These are phyloP conservation scores for Arthrobotrys entomopaga DNA, from an alignment of 2,329 filamentous ascomycete species.

Conservation along the genomic window DNA sequence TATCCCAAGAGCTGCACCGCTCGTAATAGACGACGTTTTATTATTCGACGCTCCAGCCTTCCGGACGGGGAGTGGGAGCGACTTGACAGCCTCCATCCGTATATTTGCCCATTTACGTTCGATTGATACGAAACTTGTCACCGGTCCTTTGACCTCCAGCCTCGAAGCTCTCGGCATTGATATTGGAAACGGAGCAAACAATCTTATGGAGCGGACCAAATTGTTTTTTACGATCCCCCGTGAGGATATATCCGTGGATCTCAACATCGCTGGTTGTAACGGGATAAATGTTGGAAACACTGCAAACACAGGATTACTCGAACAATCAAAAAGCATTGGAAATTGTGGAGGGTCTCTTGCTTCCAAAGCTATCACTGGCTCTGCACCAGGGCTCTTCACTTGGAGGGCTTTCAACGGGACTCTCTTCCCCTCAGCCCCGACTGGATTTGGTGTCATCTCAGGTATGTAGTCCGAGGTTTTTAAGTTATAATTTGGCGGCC, in stretches of 20 bases:
- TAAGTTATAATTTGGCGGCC: background rate
- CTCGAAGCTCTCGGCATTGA: conserved; percentile 42
- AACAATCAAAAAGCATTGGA: conserved; percentile 22
- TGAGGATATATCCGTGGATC: conserved; percentile 11
- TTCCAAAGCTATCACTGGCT: conserved; percentile 28
- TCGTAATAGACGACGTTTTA: conserved; percentile 34
- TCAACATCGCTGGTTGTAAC: conserved; percentile 29
- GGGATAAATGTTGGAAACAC: conserved; percentile 24
- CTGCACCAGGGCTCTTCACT: conserved; percentile 20
- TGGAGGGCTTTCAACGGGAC: conserved; percentile 12
- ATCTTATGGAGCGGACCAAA: conserved; percentile 36
- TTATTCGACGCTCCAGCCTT: conserved; percentile 48
- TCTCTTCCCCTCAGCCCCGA: conserved; percentile 30
- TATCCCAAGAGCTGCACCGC: conserved; percentile 21
- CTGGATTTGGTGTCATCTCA: conserved; percentile 39
- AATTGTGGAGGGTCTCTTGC: conserved; percentile 20
- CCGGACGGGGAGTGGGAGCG: conserved; percentile 9
- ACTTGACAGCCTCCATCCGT: conserved; percentile 32
- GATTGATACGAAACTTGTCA: conserved; percentile 17
- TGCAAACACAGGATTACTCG: conserved; percentile 25
- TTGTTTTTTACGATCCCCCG: conserved; percentile 45
- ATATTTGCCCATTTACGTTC: conserved; percentile 39
- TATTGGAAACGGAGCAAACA: conserved; percentile 30
- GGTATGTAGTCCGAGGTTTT: conserved; percentile 16
- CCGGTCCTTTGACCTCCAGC: conserved; percentile 21